Conservation (phyloP, 495 filamentous ascomycete species). For the Daldinia concentrica region DNA sequence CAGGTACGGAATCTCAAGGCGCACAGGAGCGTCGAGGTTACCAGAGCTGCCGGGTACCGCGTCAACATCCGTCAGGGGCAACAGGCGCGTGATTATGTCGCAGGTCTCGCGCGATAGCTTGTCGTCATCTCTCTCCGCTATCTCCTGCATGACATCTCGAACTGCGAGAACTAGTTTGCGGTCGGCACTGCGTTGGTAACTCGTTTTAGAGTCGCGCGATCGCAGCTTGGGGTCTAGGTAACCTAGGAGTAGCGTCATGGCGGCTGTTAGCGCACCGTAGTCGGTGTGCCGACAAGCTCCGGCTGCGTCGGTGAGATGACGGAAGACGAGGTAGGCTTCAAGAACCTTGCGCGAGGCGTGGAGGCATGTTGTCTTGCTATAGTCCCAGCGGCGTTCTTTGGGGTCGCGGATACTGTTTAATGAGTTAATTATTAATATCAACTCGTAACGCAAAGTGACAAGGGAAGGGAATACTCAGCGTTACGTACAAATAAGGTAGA, state of each 20-base stretch:
- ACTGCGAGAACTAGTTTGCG: conserved; percentile 45
- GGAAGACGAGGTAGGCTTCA: conserved; percentile 52
- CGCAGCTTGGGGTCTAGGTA: conserved; percentile 50
- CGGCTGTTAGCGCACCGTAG: conserved; percentile 56
- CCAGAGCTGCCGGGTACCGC: conserved; percentile 11
- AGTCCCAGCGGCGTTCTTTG: conserved; percentile 56
- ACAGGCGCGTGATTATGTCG: conserved; percentile 53
- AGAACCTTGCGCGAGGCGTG: conserved; percentile 54
- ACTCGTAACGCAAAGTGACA: not conserved
- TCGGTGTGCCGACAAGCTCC: conserved; percentile 56
- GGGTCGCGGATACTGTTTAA: conserved; percentile 46
- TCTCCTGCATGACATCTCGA: conserved; percentile 52
- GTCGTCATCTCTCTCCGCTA: conserved; percentile 49
- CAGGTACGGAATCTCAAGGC: conserved; percentile 58
- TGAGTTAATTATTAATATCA: not conserved
- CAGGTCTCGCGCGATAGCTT: conserved; percentile 53
- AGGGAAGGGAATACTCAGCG: not conserved
- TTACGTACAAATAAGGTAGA: conserved; percentile 53
- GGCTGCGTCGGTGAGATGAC: conserved; percentile 44
- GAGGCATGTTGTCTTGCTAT: conserved; percentile 58
- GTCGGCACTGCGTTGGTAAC: conserved; percentile 51
- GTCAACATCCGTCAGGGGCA: conserved; percentile 51
- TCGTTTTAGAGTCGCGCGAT: conserved; percentile 41
- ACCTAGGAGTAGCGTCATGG: conserved; percentile 56
- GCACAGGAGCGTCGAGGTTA: conserved; percentile 35